Evolutionary conservation across 257 asterid genomes (phyloP).

Genomic region (Avicennia marina): DNA sequence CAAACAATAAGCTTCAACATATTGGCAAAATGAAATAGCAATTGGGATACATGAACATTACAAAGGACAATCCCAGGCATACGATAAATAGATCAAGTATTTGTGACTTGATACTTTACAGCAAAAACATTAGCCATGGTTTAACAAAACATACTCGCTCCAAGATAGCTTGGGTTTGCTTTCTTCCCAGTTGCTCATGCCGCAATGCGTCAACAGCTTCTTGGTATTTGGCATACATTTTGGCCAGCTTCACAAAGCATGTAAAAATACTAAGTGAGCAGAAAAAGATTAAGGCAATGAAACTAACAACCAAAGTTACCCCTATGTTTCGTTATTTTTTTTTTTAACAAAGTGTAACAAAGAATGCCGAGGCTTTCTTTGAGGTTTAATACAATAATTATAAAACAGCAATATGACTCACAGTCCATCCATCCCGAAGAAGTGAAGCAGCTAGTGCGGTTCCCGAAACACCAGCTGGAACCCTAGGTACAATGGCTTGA

Average conservation of each 20-base stretch:
- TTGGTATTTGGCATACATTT: slow-evolving; percentile 79
- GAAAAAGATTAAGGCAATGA: not conserved
- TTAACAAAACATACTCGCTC: slow-evolving; percentile 60
- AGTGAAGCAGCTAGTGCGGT: slow-evolving; percentile 96
- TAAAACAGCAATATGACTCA: slow-evolving; percentile 32
- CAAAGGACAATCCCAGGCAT: not conserved
- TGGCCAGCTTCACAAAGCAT: slow-evolving; percentile 52
- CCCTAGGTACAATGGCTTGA: slow-evolving; percentile 59
- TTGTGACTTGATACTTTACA: not conserved
- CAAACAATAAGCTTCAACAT: not conserved
- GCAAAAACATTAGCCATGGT: not conserved
- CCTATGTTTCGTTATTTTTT: not conserved
- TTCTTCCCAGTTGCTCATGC: slow-evolving; percentile 90
- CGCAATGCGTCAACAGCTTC: slow-evolving; percentile 89
- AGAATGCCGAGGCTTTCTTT: not conserved
- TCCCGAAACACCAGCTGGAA: slow-evolving; percentile 88
- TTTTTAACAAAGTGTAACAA: not conserved
- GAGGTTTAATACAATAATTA: not conserved
- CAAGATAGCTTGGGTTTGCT: slow-evolving; percentile 80
- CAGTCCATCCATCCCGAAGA: slow-evolving; percentile 98
- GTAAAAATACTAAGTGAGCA: not conserved
- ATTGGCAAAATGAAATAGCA: not conserved
- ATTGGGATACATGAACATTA: not conserved
- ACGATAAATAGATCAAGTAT: not conserved
- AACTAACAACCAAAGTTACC: slow-evolving; percentile 1